Evolutionary conservation across 176 grass and related monocot genomes (phyloP), one percentile per base, ranked within the genome.

Genomic region (Zoysia pacifica): DNA sequence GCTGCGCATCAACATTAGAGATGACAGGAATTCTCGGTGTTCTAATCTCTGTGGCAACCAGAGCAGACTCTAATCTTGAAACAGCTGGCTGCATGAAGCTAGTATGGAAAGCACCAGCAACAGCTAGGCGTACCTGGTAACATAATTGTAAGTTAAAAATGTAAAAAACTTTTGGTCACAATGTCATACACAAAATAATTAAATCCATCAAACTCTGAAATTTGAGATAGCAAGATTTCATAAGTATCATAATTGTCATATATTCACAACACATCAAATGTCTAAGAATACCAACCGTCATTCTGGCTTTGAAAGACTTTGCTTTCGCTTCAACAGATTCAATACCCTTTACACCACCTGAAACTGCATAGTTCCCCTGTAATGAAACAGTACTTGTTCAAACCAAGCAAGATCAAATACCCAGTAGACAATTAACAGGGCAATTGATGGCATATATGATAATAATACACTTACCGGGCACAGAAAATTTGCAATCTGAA

Each of bases 281-380:
- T 46, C 59, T 18, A 40, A 65, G 42, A 44, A 73, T 48, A 95
- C 96, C 86, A 58, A 99, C 92, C 79, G 92, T 93, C 96, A 95
- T 99, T 65, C 90, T 91, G 70, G 96, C 96, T 79, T 99, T 99
- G 41, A 99, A 99, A 48, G 90, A 99, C 79, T 99, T 99, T 62
- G 96, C 96, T 86, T 95, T 99, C 36, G 82, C 90, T 93, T 99
- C 92, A 72, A 99, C 90, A n/a, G 75, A 84, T 89, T 99, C 96
- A 72, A 99, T 86, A 82, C 96, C 96, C 80, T 91, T 99, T 61
- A 99, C 79, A 80, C 96, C 96, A 81, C 96, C 92, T 56, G 96
- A 99, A 89, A 99, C 90, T 79, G 86, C 92, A 87, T 99, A 93
- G 67, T 98, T 98, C 19, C 92, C 96, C 96, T 98, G 73, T 2